Evolutionary conservation across 148 eudicot species (phyloP), one percentile per base, ranked within the genome.

Genomic region (Cornus florida): DNA sequence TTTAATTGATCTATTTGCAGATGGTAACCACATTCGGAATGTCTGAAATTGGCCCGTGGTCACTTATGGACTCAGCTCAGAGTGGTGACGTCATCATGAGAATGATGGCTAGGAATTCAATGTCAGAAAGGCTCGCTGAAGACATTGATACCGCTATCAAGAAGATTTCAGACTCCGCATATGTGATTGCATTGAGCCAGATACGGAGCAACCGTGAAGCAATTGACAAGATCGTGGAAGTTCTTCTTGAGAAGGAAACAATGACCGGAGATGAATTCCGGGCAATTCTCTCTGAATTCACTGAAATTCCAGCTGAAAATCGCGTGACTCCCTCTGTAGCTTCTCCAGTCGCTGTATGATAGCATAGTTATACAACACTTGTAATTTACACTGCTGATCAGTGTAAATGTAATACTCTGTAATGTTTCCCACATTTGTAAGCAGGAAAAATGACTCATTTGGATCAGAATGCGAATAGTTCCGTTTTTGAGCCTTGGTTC

Each of bases 11-110:
- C 19, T 31, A 22, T 35, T n/a, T 75, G 75, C 91, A 94, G 98
- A 92, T 94, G 98, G 98, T 94, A 39, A 88, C 89, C 57, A 91
- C 99, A 48, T 96, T 96, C 60, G 99, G 99, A 31, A 96, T 96
- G 99, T 96, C 99, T 11, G 99, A 93, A 19, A 91, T 96, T 4
- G 99, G 99, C 0, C 99, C 99, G 9, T 96, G 99, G 99, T 96
- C 99, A 39, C 95, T 96, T 24, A 96, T 91, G 99, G 99, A 96
- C 77, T 69, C 92, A 46, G 85, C 88, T 72, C 98, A 94, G 82
- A 92, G 96, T 64, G 86, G 72, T 41, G 99, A 96, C 79, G 91
- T 96, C 41, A 93, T 93, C 69, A 94, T 96, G 99, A 87, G 99
- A 88, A 96, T 96, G 99, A 96, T 93, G 99, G 99, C 99, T 3